A percentile compares a stretch with the other conserved stretches of the same genome.
Evolutionary conservation across 345 rosid species (phyloP).

Genomic region (Durio zibethinus): DNA sequence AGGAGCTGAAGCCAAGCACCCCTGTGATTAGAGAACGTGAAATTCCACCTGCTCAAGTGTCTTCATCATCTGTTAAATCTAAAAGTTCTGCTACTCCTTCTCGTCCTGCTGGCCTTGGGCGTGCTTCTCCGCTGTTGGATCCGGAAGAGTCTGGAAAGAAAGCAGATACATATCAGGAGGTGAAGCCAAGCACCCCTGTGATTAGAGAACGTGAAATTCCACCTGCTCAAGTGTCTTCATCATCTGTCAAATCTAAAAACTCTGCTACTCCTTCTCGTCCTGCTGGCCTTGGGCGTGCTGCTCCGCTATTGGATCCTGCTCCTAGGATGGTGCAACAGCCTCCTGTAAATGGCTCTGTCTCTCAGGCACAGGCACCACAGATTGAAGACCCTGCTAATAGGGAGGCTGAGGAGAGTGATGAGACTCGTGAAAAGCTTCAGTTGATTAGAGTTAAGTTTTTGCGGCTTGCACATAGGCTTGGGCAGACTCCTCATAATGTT

Average conservation of each 20-base stretch:
- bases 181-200: constrained; percentile 24
- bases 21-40: constrained; percentile 30
- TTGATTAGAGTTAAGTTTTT: constrained; percentile 96
- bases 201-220: constrained; percentile 29
- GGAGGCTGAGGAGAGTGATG: constrained; percentile 80
- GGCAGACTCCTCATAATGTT: constrained; percentile 98
- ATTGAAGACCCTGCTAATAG: constrained; percentile 64
- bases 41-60: constrained; percentile 17
- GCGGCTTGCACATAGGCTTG: constrained; percentile 95
- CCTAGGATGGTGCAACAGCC: constrained; percentile 67
- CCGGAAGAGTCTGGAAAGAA: constrained; percentile 25
- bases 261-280: constrained; percentile 66
- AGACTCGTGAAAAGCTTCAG: constrained; percentile 97
- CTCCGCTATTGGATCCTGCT: constrained; percentile 75
- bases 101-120: too few relatives aligned
- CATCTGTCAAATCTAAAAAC: constrained; percentile 38
- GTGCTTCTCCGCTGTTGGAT: too few relatives aligned
- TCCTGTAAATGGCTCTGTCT: constrained; percentile 68
- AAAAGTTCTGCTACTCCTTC: constrained; percentile 31
- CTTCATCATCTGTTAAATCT: constrained; percentile 39
- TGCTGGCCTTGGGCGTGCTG: constrained; percentile 90
- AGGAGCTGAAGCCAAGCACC: constrained; percentile 25
- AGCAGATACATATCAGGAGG: constrained; percentile 23
- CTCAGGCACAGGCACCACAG: constrained; percentile 60
- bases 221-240: constrained; percentile 25